These are phyloP conservation scores for Silene vulgaris DNA, from an alignment of 179 eudicot genomes.

Conservation along the genomic window DNA sequence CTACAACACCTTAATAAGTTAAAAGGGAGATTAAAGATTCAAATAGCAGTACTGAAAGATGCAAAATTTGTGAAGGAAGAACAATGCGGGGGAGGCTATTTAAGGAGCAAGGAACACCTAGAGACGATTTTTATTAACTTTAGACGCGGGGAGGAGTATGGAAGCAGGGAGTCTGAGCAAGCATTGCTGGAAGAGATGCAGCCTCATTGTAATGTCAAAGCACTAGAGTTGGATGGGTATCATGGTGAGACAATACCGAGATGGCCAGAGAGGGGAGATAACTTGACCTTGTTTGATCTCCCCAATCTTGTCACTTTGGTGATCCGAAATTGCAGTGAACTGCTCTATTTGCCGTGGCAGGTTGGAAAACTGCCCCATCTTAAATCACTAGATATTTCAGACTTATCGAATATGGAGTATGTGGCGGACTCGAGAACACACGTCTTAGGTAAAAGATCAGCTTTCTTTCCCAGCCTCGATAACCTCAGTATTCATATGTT, in stretches of 20 bases:
- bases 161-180: background rate
- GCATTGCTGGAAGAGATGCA: constrained; percentile 15
- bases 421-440: background rate
- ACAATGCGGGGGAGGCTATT: background rate
- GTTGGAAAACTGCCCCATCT: background rate
- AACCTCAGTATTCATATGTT: background rate
- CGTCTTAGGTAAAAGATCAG: background rate
- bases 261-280: constrained; percentile 9
- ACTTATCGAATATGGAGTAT: constrained; percentile 11
- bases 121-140: background rate
- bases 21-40: background rate
- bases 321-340: fast-evolving
- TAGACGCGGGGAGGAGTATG: background rate
- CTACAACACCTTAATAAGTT: constrained; percentile 11
- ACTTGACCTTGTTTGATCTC: constrained; percentile 4
- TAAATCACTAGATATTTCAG: background rate
- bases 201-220: constrained; percentile 15
- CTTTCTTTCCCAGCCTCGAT: constrained; percentile 17
- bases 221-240: background rate
- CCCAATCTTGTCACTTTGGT: constrained; percentile 1
- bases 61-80: background rate
- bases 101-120: constrained; percentile 14
- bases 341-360: background rate
- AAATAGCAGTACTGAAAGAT: background rate
- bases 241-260: constrained; percentile 15